Conservation (phyloP, 169 alveolate genomes). For the Neospora caninum region DNA sequence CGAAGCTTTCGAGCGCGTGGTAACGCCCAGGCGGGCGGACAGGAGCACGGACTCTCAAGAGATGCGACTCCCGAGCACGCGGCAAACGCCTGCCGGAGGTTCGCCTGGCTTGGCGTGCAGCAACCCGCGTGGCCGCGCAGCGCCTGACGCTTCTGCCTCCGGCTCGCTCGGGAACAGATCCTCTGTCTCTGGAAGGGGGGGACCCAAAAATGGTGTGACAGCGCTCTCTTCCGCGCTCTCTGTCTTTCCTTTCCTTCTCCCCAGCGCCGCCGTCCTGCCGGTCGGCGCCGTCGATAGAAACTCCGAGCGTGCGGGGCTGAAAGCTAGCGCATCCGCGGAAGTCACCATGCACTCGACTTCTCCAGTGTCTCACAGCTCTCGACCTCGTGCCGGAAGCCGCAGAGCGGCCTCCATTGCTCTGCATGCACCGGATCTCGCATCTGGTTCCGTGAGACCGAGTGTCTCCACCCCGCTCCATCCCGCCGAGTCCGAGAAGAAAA, state of each 20-base stretch:
- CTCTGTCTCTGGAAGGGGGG: not conserved
- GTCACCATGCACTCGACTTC: not conserved
- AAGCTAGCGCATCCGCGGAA: not conserved
- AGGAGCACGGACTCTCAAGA: not conserved
- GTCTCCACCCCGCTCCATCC: not conserved
- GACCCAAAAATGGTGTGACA: not conserved
- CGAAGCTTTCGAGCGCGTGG: not conserved
- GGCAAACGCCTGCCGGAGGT: too few relatives aligned
- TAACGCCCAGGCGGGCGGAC: not conserved
- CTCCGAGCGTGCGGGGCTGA: not conserved
- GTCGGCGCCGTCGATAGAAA: not conserved
- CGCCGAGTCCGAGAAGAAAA: not conserved
- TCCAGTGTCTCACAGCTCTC: not conserved
- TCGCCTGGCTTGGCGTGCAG: too few relatives aligned
- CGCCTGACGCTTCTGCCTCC: too few relatives aligned
- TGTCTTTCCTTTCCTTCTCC: conserved; percentile 20
- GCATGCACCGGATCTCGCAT: not conserved
- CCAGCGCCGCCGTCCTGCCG: not conserved
- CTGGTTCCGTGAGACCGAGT: not conserved
- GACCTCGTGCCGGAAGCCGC: not conserved
- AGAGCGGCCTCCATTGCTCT: not conserved
- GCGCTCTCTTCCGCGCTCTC: not conserved
- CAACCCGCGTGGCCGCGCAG: too few relatives aligned
- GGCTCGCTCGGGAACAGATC: too few relatives aligned
- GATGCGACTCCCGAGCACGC: not conserved